A percentile compares a stretch with the other conserved stretches of the same genome.
Evolutionary conservation across 1,284 basidiomycete species (phyloP).

Genomic region (Apiotrichum laibachii): DNA sequence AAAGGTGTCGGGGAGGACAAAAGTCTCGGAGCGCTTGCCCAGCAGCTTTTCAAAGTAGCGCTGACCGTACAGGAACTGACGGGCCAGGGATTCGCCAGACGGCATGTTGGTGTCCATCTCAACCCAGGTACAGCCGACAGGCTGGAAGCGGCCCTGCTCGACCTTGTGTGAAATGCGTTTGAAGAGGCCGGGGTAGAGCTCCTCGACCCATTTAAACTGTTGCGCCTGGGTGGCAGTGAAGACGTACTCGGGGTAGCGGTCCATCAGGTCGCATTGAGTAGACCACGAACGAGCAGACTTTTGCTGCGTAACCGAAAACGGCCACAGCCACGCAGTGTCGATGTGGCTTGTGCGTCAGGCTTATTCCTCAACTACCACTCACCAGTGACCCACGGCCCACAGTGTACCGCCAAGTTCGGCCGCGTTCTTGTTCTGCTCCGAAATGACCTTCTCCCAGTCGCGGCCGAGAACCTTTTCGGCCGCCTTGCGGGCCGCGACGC

Average conservation of each 20-base stretch:
- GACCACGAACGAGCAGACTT: constrained; percentile 95
- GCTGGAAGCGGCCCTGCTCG: constrained; percentile 69
- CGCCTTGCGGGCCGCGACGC: constrained; percentile 62
- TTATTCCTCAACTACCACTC: too few species aligned
- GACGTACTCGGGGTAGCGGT: constrained; percentile 92
- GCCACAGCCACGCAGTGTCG: constrained; percentile 85
- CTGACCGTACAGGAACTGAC: constrained; percentile 91
- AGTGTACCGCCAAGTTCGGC: constrained; percentile 41
- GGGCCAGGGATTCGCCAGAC: constrained; percentile 79
- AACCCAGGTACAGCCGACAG: constrained; percentile 54
- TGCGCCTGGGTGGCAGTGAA: constrained; percentile 90
- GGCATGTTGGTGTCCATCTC: constrained; percentile 93
- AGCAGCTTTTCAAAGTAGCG: constrained; percentile 81
- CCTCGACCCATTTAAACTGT: constrained; percentile 93
- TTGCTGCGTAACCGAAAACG: constrained; percentile 92
- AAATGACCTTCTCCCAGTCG: constrained; percentile 62
- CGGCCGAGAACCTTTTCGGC: constrained; percentile 81
- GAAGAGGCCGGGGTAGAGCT: constrained; percentile 86
- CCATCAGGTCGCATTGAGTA: constrained; percentile 83
- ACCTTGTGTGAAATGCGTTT: constrained; percentile 75
- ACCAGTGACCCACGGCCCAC: constrained; percentile 51
- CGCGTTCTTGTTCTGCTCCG: constrained; percentile 41
- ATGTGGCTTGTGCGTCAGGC: too few species aligned
- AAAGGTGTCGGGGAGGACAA: constrained; percentile 74
- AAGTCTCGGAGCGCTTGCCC: constrained; percentile 65